phyloP scores from a whole-genome alignment of 805 yeast genomes.

The Saccharomycopsis capsularis region DNA sequence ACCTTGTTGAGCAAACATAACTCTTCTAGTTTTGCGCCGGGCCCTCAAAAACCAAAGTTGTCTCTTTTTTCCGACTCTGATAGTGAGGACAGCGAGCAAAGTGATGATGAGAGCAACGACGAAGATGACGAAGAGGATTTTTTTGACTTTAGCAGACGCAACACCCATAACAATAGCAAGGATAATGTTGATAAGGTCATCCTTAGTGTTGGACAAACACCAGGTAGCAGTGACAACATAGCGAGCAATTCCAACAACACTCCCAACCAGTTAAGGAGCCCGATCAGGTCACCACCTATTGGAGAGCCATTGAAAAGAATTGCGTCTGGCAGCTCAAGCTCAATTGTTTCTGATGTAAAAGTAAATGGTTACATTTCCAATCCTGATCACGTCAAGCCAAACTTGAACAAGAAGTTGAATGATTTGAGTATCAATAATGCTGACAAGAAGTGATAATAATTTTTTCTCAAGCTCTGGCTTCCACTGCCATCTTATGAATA shows the following conservation, averaged over 20 bases:
- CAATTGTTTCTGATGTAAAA: slow-evolving; percentile 3
- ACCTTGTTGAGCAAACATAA: not conserved
- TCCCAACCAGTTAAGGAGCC: not conserved
- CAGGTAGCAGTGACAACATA: not conserved
- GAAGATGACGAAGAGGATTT: slow-evolving; percentile 16
- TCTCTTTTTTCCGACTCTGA: slow-evolving; percentile 2
- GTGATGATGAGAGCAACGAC: slow-evolving; percentile 2
- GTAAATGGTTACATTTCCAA: slow-evolving; percentile 4
- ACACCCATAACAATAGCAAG: not conserved
- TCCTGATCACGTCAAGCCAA: slow-evolving; percentile 1
- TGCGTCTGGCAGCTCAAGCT: slow-evolving; percentile 5
- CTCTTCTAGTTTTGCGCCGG: not conserved
- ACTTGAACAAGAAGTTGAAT: slow-evolving; percentile 7
- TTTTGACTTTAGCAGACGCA: slow-evolving; percentile 6
- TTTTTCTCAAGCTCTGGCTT: no score
- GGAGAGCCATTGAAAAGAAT: not conserved
- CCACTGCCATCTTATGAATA: no score
- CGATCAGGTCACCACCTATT: not conserved
- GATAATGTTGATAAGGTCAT: not conserved
- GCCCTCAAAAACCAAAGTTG: not conserved
- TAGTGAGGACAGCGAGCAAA: slow-evolving; percentile 1
- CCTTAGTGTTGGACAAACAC: not conserved
- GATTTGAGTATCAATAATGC: not conserved
- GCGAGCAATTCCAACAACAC: not conserved
- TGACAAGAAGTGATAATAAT: not conserved